These are phyloP conservation scores for Prunus fruticosa DNA, from an alignment of 306 rosid species.

Conservation along the genomic window DNA sequence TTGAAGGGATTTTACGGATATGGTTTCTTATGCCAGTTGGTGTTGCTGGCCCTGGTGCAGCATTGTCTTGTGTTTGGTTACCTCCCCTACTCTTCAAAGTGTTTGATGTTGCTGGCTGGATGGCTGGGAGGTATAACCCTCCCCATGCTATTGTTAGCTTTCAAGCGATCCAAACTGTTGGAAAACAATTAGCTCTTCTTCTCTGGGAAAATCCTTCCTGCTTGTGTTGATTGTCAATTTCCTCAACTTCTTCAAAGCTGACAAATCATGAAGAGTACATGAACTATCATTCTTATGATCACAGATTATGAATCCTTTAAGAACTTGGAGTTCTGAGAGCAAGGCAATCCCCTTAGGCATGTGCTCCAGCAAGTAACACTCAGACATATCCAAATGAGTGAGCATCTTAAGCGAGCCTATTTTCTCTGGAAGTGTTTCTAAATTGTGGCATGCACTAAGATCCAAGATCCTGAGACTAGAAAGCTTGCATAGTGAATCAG, in stretches of 20 bases:
- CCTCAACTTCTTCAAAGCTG: conserved; percentile 17
- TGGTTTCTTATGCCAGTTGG: not conserved
- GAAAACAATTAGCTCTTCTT: conserved; percentile 4
- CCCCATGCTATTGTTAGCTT: conserved; percentile 29
- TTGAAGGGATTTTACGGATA: not conserved
- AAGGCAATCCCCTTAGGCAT: conserved; percentile 20
- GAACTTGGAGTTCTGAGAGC: conserved; percentile 23
- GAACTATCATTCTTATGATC: not conserved
- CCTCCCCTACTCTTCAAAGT: not conserved
- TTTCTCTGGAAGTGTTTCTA: conserved; percentile 23
- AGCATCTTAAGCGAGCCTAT: conserved; percentile 19
- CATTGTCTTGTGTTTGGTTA: not conserved
- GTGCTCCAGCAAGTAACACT: conserved; percentile 28
- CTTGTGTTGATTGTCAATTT: conserved; percentile 29
- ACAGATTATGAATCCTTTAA: conserved; percentile 25
- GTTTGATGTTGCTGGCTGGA: not conserved
- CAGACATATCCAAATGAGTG: conserved; percentile 35
- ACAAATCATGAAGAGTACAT: conserved; percentile 19
- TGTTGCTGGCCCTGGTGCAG: not conserved
- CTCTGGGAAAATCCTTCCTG: conserved; percentile 19
- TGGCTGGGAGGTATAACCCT: not conserved
- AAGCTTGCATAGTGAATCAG: conserved; percentile 17
- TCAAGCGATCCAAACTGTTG: conserved; percentile 3
- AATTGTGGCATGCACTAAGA: conserved; percentile 32
- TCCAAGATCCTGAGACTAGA: conserved; percentile 19